Conservation (phyloP, 2,329 filamentous ascomycete genomes). For the Nemania abortiva region DNA sequence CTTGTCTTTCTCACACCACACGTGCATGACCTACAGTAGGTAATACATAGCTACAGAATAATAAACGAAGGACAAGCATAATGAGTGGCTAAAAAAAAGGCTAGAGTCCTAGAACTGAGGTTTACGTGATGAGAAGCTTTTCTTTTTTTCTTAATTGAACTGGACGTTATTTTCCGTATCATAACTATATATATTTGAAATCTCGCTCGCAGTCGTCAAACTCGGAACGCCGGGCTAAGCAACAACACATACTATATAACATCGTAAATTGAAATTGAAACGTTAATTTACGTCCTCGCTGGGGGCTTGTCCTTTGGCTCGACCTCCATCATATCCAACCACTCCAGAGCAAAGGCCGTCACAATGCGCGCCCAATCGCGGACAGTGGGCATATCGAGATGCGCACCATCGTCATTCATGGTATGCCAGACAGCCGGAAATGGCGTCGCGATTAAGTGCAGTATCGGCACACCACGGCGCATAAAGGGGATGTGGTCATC, state of each 20-base stretch:
- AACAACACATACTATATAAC: slow-evolving; percentile 1
- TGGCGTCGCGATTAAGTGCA: slow-evolving; percentile 80
- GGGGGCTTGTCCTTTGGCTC: slow-evolving; percentile 45
- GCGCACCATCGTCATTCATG: slow-evolving; percentile 76
- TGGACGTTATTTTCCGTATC: not conserved
- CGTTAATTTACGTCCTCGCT: slow-evolving; percentile 4
- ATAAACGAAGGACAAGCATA: not conserved
- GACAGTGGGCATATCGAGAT: slow-evolving; percentile 77
- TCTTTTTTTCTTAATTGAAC: not conserved
- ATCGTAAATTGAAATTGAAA: slow-evolving; percentile 15
- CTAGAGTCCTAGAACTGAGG: not conserved
- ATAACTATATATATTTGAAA: not conserved
- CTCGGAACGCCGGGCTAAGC: slow-evolving; percentile 14
- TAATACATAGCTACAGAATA: not conserved
- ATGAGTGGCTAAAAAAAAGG: not conserved
- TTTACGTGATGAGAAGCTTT: not conserved
- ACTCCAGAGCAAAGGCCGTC: slow-evolving; percentile 80
- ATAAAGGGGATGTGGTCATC: slow-evolving; percentile 87
- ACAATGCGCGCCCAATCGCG: slow-evolving; percentile 82
- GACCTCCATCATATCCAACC: slow-evolving; percentile 75
- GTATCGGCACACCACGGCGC: slow-evolving; percentile 76
- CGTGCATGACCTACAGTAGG: not conserved
- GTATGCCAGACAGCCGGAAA: slow-evolving; percentile 81
- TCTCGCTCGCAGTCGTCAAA: slow-evolving; percentile 1
- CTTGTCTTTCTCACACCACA: not conserved